These are phyloP conservation scores for Colletotrichum australisinense DNA, from an alignment of 2,329 filamentous ascomycete genomes.

Conservation along the genomic window DNA sequence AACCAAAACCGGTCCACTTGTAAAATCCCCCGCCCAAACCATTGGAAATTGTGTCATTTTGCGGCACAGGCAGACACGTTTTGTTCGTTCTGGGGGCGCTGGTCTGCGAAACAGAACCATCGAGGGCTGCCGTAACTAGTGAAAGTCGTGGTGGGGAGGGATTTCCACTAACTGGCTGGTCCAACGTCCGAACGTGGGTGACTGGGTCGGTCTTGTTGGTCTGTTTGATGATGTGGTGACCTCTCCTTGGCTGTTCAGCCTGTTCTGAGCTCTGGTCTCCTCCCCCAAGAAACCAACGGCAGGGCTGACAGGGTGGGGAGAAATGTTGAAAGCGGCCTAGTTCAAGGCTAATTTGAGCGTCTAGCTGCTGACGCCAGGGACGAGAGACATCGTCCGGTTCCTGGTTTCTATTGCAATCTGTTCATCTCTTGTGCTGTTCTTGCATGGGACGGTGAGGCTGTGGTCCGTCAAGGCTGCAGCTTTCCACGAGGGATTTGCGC, in stretches of 20 bases:
- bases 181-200: slow-evolving; percentile 7
- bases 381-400: slow-evolving; percentile 19
- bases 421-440: slow-evolving; percentile 10
- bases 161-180: background rate
- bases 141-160: background rate
- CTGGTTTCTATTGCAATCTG: background rate
- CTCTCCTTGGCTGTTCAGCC: slow-evolving; percentile 20
- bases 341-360: slow-evolving; percentile 28
- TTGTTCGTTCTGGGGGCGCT: background rate
- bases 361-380: slow-evolving; percentile 27
- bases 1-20: slow-evolving; percentile 19
- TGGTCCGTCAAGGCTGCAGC: slow-evolving; percentile 13
- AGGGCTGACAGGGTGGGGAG: slow-evolving; percentile 24
- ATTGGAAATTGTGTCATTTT: slow-evolving; percentile 23
- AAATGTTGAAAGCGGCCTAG: slow-evolving; percentile 7
- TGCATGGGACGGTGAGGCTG: slow-evolving; percentile 22
- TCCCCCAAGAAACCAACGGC: slow-evolving; percentile 8
- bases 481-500: background rate
- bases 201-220: slow-evolving; percentile 17
- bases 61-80: slow-evolving; percentile 3
- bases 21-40: background rate
- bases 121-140: background rate
- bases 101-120: background rate
- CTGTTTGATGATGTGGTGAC: slow-evolving; percentile 28
- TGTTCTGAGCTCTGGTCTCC: background rate